A percentile compares a stretch with the other conserved stretches of the same genome.
These are phyloP conservation scores for Jaltomata sinuosa DNA, from an alignment of 257 asterid genomes.

Conservation along the genomic window DNA sequence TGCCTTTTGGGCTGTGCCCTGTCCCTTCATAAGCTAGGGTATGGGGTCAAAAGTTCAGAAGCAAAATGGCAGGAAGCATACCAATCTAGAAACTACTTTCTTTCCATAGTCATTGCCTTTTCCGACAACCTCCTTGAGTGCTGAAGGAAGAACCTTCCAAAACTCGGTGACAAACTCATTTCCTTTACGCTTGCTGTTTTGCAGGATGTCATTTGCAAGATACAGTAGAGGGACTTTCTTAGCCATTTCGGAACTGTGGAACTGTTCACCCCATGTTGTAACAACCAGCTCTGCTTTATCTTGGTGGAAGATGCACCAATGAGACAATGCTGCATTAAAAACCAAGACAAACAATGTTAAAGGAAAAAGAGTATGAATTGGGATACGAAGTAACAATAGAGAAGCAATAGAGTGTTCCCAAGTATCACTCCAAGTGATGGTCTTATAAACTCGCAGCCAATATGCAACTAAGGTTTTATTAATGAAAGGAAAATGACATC, in stretches of 20 bases:
- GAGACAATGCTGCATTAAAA: constrained; percentile 58
- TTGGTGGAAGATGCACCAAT: constrained; percentile 97
- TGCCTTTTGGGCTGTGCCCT: neutral
- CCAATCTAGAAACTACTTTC: constrained; percentile 77
- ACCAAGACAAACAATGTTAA: constrained; percentile 28
- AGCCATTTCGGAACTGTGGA: constrained; percentile 53
- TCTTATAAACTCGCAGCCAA: neutral
- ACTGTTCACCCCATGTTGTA: constrained; percentile 85
- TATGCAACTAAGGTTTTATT: neutral
- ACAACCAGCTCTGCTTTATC: constrained; percentile 78
- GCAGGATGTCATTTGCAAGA: constrained; percentile 90
- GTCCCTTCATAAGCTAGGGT: neutral
- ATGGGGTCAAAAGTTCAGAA: neutral
- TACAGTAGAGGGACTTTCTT: constrained; percentile 79
- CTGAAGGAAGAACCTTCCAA: constrained; percentile 94
- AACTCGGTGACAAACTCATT: constrained; percentile 80
- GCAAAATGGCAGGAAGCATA: constrained; percentile 19
- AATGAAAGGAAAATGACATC: neutral
- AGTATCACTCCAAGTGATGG: neutral
- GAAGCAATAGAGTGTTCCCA: neutral
- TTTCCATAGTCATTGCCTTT: constrained; percentile 72
- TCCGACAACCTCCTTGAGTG: constrained; percentile 56
- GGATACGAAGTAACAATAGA: neutral
- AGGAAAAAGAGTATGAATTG: neutral
- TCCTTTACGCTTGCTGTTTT: constrained; percentile 92